Evolutionary conservation across 257 asterid genomes (phyloP).

Genomic region (Solanum pimpinellifolium): DNA sequence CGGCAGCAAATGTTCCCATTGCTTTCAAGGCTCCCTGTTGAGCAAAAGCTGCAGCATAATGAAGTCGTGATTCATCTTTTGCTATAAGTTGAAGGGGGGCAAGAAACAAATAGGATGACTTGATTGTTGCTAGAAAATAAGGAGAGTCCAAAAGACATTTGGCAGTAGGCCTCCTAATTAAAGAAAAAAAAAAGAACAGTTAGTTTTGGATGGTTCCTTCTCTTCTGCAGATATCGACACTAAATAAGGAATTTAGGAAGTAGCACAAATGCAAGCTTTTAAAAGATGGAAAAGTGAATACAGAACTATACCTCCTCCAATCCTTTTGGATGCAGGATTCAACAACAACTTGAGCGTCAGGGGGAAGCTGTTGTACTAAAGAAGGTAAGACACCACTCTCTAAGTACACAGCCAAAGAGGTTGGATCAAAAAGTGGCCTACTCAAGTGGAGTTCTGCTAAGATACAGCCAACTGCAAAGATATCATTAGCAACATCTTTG

Average conservation of each 20-base stretch:
- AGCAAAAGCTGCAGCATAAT: constrained; percentile 76
- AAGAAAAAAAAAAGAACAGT: constrained; percentile 7
- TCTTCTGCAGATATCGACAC: not conserved
- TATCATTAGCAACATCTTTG: constrained; percentile 54
- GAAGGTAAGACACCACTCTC: constrained; percentile 59
- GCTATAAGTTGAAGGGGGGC: constrained; percentile 86
- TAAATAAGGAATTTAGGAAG: not conserved
- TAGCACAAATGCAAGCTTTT: not conserved
- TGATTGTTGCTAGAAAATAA: constrained; percentile 57
- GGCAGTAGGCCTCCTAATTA: constrained; percentile 87
- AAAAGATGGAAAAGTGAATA: not conserved
- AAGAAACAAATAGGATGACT: constrained; percentile 71
- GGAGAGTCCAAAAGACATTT: constrained; percentile 89
- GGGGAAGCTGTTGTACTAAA: constrained; percentile 61
- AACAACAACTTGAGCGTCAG: constrained; percentile 46
- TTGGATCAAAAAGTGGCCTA: constrained; percentile 71
- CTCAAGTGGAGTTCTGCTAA: constrained; percentile 78
- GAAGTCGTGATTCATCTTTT: constrained; percentile 72
- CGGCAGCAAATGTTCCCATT: constrained; percentile 82
- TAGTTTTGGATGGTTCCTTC: not conserved
- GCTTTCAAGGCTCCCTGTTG: constrained; percentile 63
- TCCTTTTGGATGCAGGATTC: constrained; percentile 78
- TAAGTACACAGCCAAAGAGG: constrained; percentile 41
- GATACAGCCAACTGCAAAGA: constrained; percentile 87
- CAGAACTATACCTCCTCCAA: constrained; percentile 56